phyloP scores from a whole-genome alignment of 2,329 filamentous ascomycete genomes.

The Fusarium sp. region DNA sequence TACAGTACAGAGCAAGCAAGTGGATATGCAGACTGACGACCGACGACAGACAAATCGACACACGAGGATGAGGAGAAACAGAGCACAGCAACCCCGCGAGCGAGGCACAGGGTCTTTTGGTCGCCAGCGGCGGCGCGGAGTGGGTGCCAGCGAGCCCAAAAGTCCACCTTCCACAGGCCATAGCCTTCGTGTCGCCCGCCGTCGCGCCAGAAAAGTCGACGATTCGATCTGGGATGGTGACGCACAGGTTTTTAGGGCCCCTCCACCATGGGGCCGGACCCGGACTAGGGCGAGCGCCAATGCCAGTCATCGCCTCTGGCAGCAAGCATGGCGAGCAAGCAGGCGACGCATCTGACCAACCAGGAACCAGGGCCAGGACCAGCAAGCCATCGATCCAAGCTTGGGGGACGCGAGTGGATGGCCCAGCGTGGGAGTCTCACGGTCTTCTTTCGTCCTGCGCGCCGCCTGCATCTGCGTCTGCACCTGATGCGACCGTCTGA shows the following conservation, averaged over 20 bases:
- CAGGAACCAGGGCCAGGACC: not conserved
- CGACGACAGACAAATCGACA: conserved; percentile 9
- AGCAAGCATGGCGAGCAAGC: conserved; percentile 33
- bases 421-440: not conserved
- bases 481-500: conserved; percentile 31
- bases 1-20: conserved; percentile 29
- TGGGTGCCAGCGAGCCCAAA: conserved; percentile 25
- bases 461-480: conserved; percentile 29
- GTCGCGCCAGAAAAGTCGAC: conserved; percentile 32
- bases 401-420: conserved; percentile 6
- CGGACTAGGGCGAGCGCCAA: conserved; percentile 45
- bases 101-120: conserved; percentile 36
- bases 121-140: conserved; percentile 39
- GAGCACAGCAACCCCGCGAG: conserved; percentile 10
- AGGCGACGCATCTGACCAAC: conserved; percentile 18
- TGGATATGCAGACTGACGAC: conserved; percentile 26
- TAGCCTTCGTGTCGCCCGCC: conserved; percentile 9
- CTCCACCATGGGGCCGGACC: conserved; percentile 42
- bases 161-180: conserved; percentile 15
- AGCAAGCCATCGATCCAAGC: conserved; percentile 32
- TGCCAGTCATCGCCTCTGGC: conserved; percentile 47
- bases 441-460: conserved; percentile 6
- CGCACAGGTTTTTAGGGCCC: conserved; percentile 45
- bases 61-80: not conserved
- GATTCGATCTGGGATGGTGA: conserved; percentile 47